Conservation (phyloP, 495 filamentous ascomycete genomes). For the Penicillium cataractarum region DNA sequence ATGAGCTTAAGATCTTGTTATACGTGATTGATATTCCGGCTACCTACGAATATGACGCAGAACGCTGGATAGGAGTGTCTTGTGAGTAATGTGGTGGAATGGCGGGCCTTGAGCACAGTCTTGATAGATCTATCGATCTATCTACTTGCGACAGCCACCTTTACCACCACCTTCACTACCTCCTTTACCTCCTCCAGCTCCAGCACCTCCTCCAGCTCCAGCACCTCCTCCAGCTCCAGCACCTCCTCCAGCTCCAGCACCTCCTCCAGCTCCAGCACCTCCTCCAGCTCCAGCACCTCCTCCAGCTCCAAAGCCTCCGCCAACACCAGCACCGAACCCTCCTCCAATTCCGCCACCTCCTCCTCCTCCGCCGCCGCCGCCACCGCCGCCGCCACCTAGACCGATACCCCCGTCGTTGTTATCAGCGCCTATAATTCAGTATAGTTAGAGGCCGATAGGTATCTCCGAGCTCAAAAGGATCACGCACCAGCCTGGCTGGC, state of each 20-base stretch:
- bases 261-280: conserved; percentile 3
- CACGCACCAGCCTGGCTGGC: conserved; percentile 14
- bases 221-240: background rate
- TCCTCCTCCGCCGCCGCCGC: background rate
- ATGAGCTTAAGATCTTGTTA: too few relatives aligned
- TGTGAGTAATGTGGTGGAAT: background rate
- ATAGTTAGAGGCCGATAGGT: background rate
- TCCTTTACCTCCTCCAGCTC: conserved; percentile 1
- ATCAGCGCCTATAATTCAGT: conserved; percentile 3
- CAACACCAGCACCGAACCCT: conserved; percentile 8
- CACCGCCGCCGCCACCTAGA: conserved; percentile 3
- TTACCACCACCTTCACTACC: conserved; percentile 9
- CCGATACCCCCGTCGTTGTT: conserved; percentile 12
- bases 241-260: background rate
- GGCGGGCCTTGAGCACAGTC: background rate
- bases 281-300: conserved; percentile 5
- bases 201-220: background rate
- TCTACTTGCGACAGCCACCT: conserved; percentile 11
- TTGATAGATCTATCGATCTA: background rate
- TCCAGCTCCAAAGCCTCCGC: conserved; percentile 9
- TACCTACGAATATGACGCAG: too few relatives aligned
- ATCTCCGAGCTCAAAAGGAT: background rate
- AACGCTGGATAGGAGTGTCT: too few relatives aligned
- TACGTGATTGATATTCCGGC: too few relatives aligned
- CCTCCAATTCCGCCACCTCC: background rate